phyloP scores from a whole-genome alignment of 306 rosid genomes.

The Quercus mongolica region DNA sequence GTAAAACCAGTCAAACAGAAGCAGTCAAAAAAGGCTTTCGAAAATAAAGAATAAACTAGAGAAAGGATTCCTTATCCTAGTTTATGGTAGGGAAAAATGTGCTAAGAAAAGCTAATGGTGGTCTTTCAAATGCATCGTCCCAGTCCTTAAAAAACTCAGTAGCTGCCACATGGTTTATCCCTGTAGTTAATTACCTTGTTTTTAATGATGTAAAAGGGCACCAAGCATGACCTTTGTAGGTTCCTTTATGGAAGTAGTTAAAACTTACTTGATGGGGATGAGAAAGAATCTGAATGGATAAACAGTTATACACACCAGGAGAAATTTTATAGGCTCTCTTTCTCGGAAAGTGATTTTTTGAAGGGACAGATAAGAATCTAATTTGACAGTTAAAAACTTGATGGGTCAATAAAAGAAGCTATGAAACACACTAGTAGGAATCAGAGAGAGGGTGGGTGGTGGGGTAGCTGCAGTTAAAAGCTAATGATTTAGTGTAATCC shows the following conservation, averaged over 20 bases:
- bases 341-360: background rate
- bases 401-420: background rate
- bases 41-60: background rate
- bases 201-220: background rate
- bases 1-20: background rate
- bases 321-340: background rate
- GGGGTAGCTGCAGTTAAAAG: background rate
- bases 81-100: background rate
- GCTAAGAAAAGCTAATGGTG: background rate
- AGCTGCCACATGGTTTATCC: background rate
- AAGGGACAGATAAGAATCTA: background rate
- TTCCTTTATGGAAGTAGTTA: conserved; percentile 2
- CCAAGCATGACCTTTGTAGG: background rate
- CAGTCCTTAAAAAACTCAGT: background rate
- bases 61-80: background rate
- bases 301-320: background rate
- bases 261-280: background rate
- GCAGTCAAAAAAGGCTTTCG: background rate
- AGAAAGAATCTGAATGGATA: conserved; percentile 3
- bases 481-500: conserved; percentile 7
- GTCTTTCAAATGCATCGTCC: background rate
- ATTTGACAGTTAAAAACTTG: background rate
- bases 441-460: background rate
- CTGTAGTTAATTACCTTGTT: background rate
- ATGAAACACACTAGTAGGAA: background rate